These are phyloP conservation scores for Suhomyces anneliseae DNA, from an alignment of 1,139 yeast species.

Conservation along the genomic window DNA sequence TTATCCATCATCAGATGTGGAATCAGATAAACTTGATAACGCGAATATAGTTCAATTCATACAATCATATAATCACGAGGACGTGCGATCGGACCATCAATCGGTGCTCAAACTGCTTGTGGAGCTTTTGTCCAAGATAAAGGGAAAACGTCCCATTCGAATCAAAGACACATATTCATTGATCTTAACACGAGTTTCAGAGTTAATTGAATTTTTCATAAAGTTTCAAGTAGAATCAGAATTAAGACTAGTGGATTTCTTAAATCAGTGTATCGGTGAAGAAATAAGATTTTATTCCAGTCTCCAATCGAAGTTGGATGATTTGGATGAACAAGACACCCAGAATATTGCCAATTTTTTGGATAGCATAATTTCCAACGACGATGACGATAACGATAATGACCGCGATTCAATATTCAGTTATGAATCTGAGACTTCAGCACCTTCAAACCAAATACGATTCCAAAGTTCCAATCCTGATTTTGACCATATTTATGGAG, in stretches of 20 bases:
- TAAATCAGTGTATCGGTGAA: conserved; percentile 22
- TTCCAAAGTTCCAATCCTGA: conserved; percentile 9
- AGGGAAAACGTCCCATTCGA: conserved; percentile 20
- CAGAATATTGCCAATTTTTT: conserved; percentile 23
- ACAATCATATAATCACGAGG: conserved; percentile 10
- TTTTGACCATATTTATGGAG: conserved; percentile 23
- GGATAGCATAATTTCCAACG: conserved; percentile 18
- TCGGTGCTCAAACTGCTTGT: conserved; percentile 4
- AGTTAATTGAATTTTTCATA: conserved; percentile 22
- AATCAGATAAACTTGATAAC: not conserved
- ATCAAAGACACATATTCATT: conserved; percentile 22
- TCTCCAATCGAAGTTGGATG: conserved; percentile 19
- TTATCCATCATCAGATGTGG: not conserved
- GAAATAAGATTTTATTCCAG: conserved; percentile 22
- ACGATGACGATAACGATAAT: conserved; percentile 2
- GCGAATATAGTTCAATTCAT: conserved; percentile 18
- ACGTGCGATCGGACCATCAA: not conserved
- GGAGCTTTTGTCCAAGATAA: conserved; percentile 15
- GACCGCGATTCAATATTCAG: conserved; percentile 25
- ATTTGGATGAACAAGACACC: conserved; percentile 25
- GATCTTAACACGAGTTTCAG: conserved; percentile 21
- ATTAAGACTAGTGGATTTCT: conserved; percentile 17
- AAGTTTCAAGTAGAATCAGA: conserved; percentile 25
- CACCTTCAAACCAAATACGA: not conserved
- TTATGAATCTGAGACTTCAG: conserved; percentile 13